These are phyloP conservation scores for Sugiyamaella lignohabitans DNA, from an alignment of 805 yeast species.

Conservation along the genomic window DNA sequence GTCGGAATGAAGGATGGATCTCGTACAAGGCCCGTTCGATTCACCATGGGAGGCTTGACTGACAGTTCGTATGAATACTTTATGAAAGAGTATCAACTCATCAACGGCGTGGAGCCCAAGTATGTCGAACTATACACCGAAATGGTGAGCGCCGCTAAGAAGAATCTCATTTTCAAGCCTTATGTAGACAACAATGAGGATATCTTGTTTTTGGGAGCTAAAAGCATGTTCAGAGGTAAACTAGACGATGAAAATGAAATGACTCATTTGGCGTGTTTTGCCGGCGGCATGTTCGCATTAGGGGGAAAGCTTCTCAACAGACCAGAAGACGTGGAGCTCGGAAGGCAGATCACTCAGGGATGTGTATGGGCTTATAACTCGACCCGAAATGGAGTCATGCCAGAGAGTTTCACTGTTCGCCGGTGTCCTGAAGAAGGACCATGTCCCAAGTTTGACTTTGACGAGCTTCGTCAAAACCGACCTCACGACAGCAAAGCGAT, in stretches of 20 bases:
- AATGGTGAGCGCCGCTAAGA: conserved; percentile 34
- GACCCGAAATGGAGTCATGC: conserved; percentile 38
- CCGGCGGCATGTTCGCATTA: conserved; percentile 49
- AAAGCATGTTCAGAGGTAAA: conserved; percentile 10
- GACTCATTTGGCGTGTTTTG: conserved; percentile 45
- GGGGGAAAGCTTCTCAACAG: conserved; percentile 39
- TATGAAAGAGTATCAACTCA: conserved; percentile 42
- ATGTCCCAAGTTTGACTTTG: conserved; percentile 12
- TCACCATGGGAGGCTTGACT: conserved; percentile 37
- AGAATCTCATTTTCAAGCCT: conserved; percentile 42
- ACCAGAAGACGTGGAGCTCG: conserved; percentile 37
- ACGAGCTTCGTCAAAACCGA: neutral
- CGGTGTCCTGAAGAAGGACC: conserved; percentile 16
- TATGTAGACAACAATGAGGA: conserved; percentile 37
- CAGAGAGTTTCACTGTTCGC: conserved; percentile 36
- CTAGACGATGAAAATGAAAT: conserved; percentile 29
- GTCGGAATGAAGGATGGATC: neutral
- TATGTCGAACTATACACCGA: conserved; percentile 32
- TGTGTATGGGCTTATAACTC: conserved; percentile 40
- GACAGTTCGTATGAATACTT: conserved; percentile 47
- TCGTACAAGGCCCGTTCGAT: no score
- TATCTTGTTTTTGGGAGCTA: conserved; percentile 31
- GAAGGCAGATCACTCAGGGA: conserved; percentile 41
- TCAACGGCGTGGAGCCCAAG: conserved; percentile 33
- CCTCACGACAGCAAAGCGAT: conserved; percentile 3